Evolutionary conservation across 176 grass and related monocot species (phyloP).

Genomic region (Oropetium thomaeum): DNA sequence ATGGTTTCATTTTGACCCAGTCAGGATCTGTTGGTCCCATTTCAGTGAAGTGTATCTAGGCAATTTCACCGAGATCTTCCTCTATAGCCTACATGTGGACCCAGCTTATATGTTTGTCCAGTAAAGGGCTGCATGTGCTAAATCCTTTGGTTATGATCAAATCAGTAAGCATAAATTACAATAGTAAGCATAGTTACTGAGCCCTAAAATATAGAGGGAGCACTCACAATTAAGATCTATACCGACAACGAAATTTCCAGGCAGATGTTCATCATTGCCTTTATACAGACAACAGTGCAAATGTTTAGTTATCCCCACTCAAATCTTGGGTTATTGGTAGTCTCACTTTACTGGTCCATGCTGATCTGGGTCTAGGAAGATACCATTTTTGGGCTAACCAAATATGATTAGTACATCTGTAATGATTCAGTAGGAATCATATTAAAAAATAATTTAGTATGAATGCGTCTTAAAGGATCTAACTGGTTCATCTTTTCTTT

Average conservation of each 20-base stretch:
- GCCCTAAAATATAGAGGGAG: not conserved
- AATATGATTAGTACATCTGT: not conserved
- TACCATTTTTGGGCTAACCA: constrained; percentile 14
- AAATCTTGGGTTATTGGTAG: not conserved
- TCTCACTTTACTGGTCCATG: not conserved
- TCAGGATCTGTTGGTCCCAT: not conserved
- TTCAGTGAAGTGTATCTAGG: not conserved
- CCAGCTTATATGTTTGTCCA: not conserved
- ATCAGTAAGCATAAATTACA: not conserved
- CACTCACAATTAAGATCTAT: not conserved
- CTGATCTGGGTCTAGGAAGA: not conserved
- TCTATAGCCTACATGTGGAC: not conserved
- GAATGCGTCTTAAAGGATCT: not conserved
- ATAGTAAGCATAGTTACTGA: not conserved
- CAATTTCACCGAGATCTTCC: not conserved
- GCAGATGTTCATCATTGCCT: not conserved
- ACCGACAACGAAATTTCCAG: not conserved
- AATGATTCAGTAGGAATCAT: no score
- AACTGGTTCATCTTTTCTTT: constrained; percentile 7
- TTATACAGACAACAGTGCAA: no score
- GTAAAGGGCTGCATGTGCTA: not conserved
- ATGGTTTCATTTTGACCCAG: not conserved
- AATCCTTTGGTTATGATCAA: not conserved
- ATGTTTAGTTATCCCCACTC: not conserved
- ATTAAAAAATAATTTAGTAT: not conserved